A percentile compares a stretch with the other conserved stretches of the same genome.
Evolutionary conservation across 768 basidiomycete genomes (phyloP).

Genomic region (Tylopilus rubrobrunneus): DNA sequence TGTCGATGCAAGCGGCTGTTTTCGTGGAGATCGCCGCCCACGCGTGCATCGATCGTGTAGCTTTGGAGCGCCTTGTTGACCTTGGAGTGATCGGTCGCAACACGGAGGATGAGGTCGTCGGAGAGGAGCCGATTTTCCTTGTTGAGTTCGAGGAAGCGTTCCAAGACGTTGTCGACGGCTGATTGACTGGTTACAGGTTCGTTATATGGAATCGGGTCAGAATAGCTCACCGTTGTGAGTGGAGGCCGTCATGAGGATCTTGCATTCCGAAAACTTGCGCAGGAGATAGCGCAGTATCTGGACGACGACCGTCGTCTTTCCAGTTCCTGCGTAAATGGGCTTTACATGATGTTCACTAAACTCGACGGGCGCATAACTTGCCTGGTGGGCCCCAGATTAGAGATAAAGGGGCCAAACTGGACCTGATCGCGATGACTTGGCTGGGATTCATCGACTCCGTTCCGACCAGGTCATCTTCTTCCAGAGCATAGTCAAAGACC

Average conservation of each 20-base stretch:
- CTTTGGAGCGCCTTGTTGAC: constrained; percentile 54
- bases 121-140: constrained; percentile 38
- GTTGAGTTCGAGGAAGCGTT: constrained; percentile 55
- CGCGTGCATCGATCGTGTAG: constrained; percentile 61
- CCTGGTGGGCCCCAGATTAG: constrained; percentile 73
- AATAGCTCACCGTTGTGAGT: constrained; percentile 54
- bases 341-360: neutral
- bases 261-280: constrained; percentile 31
- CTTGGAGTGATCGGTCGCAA: constrained; percentile 61
- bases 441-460: constrained; percentile 45
- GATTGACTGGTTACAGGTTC: neutral
- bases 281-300: constrained; percentile 49
- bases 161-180: constrained; percentile 71
- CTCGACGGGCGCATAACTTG: constrained; percentile 11
- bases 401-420: constrained; percentile 43
- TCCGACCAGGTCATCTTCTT: constrained; percentile 12
- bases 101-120: constrained; percentile 59
- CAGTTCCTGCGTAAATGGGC: constrained; percentile 45
- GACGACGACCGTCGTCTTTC: constrained; percentile 69
- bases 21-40: constrained; percentile 56
- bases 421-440: constrained; percentile 48
- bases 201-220: neutral
- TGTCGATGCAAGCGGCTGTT: constrained; percentile 54
- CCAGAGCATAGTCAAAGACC: neutral
- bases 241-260: constrained; percentile 68